Evolutionary conservation across 2,329 filamentous ascomycete species (phyloP).

Genomic region (Mycosphaerella sp.): DNA sequence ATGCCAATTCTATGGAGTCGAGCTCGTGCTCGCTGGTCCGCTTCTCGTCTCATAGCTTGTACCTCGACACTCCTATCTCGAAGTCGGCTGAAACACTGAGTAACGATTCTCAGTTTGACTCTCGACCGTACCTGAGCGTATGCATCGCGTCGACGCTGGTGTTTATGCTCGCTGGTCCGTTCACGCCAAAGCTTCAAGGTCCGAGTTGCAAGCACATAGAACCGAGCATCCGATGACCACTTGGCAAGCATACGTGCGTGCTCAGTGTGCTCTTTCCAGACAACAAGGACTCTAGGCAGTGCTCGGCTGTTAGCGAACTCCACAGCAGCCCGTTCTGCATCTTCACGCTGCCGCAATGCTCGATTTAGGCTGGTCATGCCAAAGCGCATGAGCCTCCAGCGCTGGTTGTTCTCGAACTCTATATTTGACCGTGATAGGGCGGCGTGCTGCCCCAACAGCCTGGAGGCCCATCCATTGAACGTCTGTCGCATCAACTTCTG

Average conservation of each 20-base stretch:
- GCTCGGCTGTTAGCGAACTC: conserved; percentile 40
- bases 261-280: conserved; percentile 35
- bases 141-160: conserved; percentile 49
- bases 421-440: conserved; percentile 18
- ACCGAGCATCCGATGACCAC: conserved; percentile 52
- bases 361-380: conserved; percentile 29
- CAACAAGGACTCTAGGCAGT: conserved; percentile 35
- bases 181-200: conserved; percentile 48
- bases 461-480: conserved; percentile 18
- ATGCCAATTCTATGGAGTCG: conserved; percentile 32
- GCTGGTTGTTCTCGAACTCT: conserved; percentile 26
- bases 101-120: conserved; percentile 50
- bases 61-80: conserved; percentile 33
- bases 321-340: conserved; percentile 35
- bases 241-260: conserved; percentile 45
- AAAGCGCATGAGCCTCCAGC: conserved; percentile 24
- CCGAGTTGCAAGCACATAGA: conserved; percentile 50
- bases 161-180: conserved; percentile 46
- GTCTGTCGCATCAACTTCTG: conserved; percentile 21
- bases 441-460: conserved; percentile 11
- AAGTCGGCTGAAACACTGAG: conserved; percentile 39
- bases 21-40: conserved; percentile 34
- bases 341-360: conserved; percentile 29
- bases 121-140: conserved; percentile 50
- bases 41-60: conserved; percentile 37